Evolutionary conservation across 2,329 filamentous ascomycete genomes (phyloP).

Genomic region (Drechslerella coelobrocha): DNA sequence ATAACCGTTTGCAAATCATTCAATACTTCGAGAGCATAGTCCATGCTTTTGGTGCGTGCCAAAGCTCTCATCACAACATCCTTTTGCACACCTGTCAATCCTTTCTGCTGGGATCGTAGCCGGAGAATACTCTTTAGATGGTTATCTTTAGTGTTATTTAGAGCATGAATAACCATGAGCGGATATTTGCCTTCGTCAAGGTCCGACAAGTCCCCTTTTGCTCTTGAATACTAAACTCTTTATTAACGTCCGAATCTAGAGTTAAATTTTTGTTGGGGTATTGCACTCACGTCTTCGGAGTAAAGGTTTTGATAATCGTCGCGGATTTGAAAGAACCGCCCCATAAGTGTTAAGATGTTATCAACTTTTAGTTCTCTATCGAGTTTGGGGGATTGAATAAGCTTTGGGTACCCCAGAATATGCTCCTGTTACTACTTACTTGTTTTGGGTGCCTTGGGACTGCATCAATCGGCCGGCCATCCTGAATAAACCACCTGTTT

Average conservation of each 20-base stretch:
- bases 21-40: slow-evolving; percentile 4
- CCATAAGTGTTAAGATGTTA: not conserved
- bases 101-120: not conserved
- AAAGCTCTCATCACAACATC: not conserved
- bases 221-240: not conserved
- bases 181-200: slow-evolving; percentile 20
- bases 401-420: no score
- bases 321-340: slow-evolving; percentile 6
- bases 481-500: slow-evolving; percentile 5
- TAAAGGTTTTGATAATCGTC: not conserved
- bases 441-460: not conserved
- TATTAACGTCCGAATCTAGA: not conserved
- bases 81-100: slow-evolving; percentile 7
- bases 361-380: not conserved
- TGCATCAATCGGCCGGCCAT: not conserved
- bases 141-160: slow-evolving; percentile 6
- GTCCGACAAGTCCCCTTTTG: slow-evolving; percentile 11
- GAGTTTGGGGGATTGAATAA: not conserved
- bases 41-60: slow-evolving; percentile 4
- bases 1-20: not conserved
- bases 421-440: no score
- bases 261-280: not conserved
- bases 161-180: slow-evolving; percentile 6
- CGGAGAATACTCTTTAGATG: not conserved
- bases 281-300: not conserved